Evolutionary conservation across 352 stramenopile genomes (phyloP).

Genomic region (Phytopythium litorale): DNA sequence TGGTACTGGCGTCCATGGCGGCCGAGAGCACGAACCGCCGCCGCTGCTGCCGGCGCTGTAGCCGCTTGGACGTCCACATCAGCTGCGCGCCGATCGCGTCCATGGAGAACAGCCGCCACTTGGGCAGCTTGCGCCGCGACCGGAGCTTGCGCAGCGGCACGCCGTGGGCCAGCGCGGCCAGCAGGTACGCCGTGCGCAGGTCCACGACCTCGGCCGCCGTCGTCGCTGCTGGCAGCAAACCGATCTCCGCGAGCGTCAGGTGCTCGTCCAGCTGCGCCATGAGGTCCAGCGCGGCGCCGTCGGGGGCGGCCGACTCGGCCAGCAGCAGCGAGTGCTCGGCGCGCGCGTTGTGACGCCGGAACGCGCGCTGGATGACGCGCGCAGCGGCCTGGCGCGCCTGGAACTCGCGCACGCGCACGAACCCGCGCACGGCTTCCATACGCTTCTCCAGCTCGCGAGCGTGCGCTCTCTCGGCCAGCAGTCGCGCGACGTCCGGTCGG

Average conservation of each 20-base stretch:
- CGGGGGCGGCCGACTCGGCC: conserved; percentile 46
- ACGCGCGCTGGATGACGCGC: conserved; percentile 57
- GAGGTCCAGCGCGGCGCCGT: conserved; percentile 29
- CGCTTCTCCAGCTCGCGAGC: conserved; percentile 19
- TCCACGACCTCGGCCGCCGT: background rate
- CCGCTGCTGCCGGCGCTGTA: background rate
- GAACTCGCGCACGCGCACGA: conserved; percentile 48
- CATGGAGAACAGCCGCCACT: conserved; percentile 56
- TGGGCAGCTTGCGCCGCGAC: conserved; percentile 40
- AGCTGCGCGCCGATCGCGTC: conserved; percentile 58
- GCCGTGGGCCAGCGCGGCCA: conserved; percentile 58
- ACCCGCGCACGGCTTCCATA: conserved; percentile 44
- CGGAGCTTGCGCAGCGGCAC: conserved; percentile 58
- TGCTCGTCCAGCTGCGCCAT: conserved; percentile 57
- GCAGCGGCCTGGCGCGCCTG: conserved; percentile 47
- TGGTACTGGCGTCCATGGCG: conserved; percentile 4
- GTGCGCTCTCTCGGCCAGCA: background rate
- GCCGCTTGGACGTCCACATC: conserved; percentile 54
- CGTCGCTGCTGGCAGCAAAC: conserved; percentile 22
- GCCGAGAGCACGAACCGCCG: background rate
- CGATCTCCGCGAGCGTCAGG: conserved; percentile 61
- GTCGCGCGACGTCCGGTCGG: background rate
- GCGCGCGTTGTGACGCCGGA: conserved; percentile 37
- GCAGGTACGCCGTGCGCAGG: conserved; percentile 49
- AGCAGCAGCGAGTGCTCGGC: conserved; percentile 48